Conservation (phyloP, 192 early-diverging fungal species). For the Coemansia sp. region DNA sequence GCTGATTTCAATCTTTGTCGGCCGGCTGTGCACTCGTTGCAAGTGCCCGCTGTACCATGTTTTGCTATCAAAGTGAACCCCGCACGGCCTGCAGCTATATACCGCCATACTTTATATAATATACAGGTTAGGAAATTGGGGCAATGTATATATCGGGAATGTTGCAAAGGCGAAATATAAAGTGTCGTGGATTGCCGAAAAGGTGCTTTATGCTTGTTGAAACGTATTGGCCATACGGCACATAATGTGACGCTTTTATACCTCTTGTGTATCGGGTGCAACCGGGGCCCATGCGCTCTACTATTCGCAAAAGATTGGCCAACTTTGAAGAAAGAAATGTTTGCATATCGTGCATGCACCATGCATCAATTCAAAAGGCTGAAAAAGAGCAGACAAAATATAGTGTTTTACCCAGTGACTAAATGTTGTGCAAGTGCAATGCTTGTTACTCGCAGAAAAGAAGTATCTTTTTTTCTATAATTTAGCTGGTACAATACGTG, state of each 20-base stretch:
- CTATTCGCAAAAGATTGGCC: not conserved
- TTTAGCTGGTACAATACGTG: too few relatives aligned
- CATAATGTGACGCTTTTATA: not conserved
- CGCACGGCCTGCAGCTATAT: conserved; percentile 24
- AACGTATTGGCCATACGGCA: not conserved
- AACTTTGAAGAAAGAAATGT: not conserved
- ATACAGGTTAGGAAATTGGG: not conserved
- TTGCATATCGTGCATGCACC: not conserved
- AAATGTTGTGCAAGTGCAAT: too few relatives aligned
- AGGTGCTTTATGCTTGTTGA: too few relatives aligned
- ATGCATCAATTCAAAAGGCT: not conserved
- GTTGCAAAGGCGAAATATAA: not conserved
- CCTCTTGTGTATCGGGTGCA: not conserved
- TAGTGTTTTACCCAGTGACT: too few relatives aligned
- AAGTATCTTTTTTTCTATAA: too few relatives aligned
- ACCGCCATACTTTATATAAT: conserved; percentile 13
- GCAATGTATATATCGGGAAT: not conserved
- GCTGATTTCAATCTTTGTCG: conserved; percentile 8
- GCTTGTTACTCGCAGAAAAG: too few relatives aligned
- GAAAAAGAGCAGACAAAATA: too few relatives aligned
- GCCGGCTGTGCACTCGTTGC: conserved; percentile 8
- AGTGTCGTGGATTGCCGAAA: not conserved
- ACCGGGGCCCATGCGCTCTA: not conserved
- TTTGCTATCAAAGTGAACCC: conserved; percentile 29
- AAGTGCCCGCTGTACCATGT: conserved; percentile 32